Conservation (phyloP, 2,329 filamentous ascomycete genomes). For the Fusarium luffae region DNA sequence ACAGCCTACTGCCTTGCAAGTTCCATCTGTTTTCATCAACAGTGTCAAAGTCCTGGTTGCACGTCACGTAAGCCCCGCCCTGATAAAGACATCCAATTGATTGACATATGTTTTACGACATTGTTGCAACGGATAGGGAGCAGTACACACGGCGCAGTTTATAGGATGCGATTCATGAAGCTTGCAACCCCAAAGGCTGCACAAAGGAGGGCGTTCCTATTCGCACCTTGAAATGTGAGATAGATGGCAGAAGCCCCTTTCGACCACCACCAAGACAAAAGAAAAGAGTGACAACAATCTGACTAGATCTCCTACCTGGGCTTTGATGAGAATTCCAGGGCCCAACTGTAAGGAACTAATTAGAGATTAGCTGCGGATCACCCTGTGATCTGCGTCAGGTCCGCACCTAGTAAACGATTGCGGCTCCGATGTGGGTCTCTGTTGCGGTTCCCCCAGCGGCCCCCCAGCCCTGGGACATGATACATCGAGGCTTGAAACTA, state of each 20-base stretch:
- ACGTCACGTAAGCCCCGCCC: not conserved
- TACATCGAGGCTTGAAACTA: conserved; percentile 24
- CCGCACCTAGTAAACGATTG: conserved; percentile 28
- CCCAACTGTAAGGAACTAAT: conserved; percentile 15
- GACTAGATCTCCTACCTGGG: not conserved
- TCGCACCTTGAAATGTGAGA: conserved; percentile 8
- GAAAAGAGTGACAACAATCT: not conserved
- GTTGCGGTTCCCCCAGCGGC: conserved; percentile 45
- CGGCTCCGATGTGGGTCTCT: conserved; percentile 45
- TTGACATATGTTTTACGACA: not conserved
- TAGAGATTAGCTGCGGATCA: conserved; percentile 43
- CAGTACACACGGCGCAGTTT: not conserved
- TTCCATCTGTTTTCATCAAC: not conserved
- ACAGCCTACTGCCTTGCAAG: not conserved
- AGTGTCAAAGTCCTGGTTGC: not conserved
- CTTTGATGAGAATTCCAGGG: conserved; percentile 23
- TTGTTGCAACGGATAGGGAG: not conserved
- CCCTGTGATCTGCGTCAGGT: conserved; percentile 40
- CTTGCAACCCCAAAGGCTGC: not conserved
- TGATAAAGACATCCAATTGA: not conserved
- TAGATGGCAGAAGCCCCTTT: conserved; percentile 23
- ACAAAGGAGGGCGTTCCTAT: conserved; percentile 3
- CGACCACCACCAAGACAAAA: conserved; percentile 8
- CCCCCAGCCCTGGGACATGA: conserved; percentile 35
- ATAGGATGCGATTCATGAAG: conserved; percentile 13